phyloP scores from a whole-genome alignment of 768 basidiomycete genomes.

The Hygrocybe punicea region DNA sequence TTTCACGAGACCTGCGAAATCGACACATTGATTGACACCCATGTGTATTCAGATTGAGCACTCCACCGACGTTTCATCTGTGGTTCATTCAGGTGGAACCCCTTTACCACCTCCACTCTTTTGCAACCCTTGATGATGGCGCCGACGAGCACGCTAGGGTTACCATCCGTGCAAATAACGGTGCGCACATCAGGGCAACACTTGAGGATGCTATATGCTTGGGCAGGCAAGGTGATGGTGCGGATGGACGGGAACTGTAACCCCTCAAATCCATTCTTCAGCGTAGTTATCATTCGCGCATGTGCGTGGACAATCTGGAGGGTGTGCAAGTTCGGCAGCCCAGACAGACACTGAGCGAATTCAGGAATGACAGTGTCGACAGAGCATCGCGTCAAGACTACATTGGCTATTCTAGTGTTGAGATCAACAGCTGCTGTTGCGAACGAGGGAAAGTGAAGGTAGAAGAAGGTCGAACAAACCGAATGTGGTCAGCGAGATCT shows the following conservation, averaged over 20 bases:
- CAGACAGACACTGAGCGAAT: conserved; percentile 25
- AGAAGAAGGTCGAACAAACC: conserved; percentile 12
- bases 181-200: conserved; percentile 28
- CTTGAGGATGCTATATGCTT: conserved; percentile 30
- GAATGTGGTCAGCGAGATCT: conserved; percentile 22
- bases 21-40: background rate
- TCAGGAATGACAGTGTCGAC: conserved; percentile 22
- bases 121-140: conserved; percentile 29
- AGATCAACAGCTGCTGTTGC: background rate
- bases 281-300: conserved; percentile 26
- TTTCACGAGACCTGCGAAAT: background rate
- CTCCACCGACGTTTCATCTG: conserved; percentile 27
- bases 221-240: conserved; percentile 23
- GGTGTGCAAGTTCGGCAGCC: conserved; percentile 34
- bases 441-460: background rate
- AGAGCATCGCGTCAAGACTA: conserved; percentile 28
- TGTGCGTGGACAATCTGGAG: conserved; percentile 31
- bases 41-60: background rate
- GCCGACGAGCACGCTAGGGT: conserved; percentile 25
- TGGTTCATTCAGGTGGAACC: conserved; percentile 18
- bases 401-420: conserved; percentile 21
- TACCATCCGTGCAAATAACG: conserved; percentile 23
- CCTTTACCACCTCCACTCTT: conserved; percentile 27
- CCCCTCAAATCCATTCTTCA: conserved; percentile 27
- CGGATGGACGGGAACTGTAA: conserved; percentile 25